Evolutionary conservation across 495 filamentous ascomycete genomes (phyloP).

Genomic region (Cairneyella variabilis): DNA sequence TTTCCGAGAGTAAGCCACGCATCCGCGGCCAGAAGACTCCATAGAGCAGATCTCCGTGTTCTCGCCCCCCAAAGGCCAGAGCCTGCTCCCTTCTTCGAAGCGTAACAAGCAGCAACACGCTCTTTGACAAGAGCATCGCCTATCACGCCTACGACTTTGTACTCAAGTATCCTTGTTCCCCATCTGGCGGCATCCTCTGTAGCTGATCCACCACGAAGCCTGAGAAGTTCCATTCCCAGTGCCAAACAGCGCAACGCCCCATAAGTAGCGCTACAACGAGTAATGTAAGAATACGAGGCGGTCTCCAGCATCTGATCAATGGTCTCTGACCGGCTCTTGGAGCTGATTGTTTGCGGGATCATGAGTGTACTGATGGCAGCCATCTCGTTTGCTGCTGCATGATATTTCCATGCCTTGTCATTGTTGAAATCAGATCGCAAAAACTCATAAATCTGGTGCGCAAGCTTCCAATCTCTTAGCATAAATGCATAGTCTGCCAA

Average conservation of each 20-base stretch:
- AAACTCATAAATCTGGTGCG: conserved; percentile 85
- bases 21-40: conserved; percentile 80
- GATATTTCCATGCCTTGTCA: conserved; percentile 95
- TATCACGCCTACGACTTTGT: conserved; percentile 65
- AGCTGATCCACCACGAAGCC: conserved; percentile 68
- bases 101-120: conserved; percentile 79
- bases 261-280: conserved; percentile 70
- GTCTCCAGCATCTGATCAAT: conserved; percentile 83
- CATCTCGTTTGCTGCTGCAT: conserved; percentile 93
- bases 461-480: conserved; percentile 92
- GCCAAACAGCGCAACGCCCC: conserved; percentile 73
- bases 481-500: conserved; percentile 95
- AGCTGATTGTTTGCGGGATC: conserved; percentile 61
- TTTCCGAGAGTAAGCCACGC: conserved; percentile 74
- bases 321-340: conserved; percentile 70
- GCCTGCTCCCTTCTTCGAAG: conserved; percentile 60
- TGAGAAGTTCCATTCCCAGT: conserved; percentile 76
- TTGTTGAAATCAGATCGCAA: conserved; percentile 82
- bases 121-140: conserved; percentile 80
- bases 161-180: conserved; percentile 76
- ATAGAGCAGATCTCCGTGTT: conserved; percentile 80
- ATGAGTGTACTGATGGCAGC: conserved; percentile 77
- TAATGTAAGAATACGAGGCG: conserved; percentile 87
- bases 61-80: conserved; percentile 64
- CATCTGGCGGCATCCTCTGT: conserved; percentile 85